These are phyloP conservation scores for Scleromitrula shiraiana DNA, from an alignment of 2,329 filamentous ascomycete genomes.

Conservation along the genomic window DNA sequence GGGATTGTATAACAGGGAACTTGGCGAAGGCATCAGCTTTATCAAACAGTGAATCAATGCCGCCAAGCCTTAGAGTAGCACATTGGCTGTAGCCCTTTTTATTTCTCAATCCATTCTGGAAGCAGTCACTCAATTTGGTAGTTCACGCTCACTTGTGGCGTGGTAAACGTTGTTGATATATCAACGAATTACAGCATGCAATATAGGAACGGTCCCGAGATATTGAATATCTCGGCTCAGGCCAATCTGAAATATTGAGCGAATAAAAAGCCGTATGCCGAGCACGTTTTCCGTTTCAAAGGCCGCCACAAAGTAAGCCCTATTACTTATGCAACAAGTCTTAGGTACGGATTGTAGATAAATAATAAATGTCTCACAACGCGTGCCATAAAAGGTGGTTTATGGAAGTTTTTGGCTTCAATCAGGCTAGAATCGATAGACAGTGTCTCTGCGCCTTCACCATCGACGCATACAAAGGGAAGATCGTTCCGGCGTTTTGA, in stretches of 20 bases:
- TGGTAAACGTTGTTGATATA: neutral
- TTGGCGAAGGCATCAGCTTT: neutral
- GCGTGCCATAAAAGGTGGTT: too few relatives aligned
- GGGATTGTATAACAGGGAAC: neutral
- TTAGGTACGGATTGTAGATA: too few relatives aligned
- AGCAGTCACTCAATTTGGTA: neutral
- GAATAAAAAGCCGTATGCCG: neutral
- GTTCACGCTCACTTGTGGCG: neutral
- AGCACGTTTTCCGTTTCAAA: conserved; percentile 5
- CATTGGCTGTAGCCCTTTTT: neutral
- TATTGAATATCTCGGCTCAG: neutral
- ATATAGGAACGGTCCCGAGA: neutral
- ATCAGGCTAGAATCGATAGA: neutral
- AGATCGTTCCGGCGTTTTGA: neutral
- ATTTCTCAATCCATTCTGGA: too few relatives aligned
- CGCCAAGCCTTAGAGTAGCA: neutral
- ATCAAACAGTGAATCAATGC: conserved; percentile 1
- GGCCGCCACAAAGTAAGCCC: neutral
- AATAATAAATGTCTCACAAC: too few relatives aligned
- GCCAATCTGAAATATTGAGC: neutral
- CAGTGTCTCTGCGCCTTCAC: too few relatives aligned
- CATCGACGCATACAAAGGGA: too few relatives aligned
- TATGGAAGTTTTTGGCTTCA: too few relatives aligned
- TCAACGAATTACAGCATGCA: conserved; percentile 1
- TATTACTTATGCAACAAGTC: neutral